phyloP scores from a whole-genome alignment of 2,329 filamentous ascomycete genomes.

The Sordariomycetes sp. region DNA sequence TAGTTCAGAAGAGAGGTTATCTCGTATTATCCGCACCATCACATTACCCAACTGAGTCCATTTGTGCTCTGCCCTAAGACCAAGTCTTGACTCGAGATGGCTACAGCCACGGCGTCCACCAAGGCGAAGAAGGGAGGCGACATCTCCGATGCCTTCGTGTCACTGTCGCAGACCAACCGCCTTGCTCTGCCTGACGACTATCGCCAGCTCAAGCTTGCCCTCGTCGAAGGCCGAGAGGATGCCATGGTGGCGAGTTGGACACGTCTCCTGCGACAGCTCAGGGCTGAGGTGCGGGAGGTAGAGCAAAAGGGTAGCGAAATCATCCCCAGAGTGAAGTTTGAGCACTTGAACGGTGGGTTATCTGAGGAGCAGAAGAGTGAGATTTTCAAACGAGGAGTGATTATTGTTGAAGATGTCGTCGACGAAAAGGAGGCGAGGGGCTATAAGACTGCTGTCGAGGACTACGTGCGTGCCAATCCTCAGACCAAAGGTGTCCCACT shows the following conservation, averaged over 20 bases:
- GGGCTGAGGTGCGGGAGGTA: constrained; percentile 36
- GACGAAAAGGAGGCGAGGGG: constrained; percentile 50
- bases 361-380: constrained; percentile 44
- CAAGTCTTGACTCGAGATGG: neutral
- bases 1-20: too few relatives aligned
- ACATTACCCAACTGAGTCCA: neutral
- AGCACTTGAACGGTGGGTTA: constrained; percentile 29
- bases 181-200: constrained; percentile 45
- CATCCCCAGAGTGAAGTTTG: constrained; percentile 43
- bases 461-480: constrained; percentile 57
- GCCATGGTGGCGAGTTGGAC: constrained; percentile 38
- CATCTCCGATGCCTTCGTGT: constrained; percentile 54
- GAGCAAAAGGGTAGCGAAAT: constrained; percentile 32
- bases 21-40: too few relatives aligned
- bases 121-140: constrained; percentile 53
- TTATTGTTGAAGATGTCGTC: constrained; percentile 57
- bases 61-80: neutral
- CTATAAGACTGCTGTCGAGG: constrained; percentile 55
- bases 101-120: neutral
- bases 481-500: constrained; percentile 40
- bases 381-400: constrained; percentile 9
- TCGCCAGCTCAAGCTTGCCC: constrained; percentile 42
- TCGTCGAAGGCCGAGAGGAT: constrained; percentile 40
- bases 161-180: constrained; percentile 37
- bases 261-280: constrained; percentile 32